Base-by-base conservation (phyloP, 2,329 filamentous ascomycete species). In the Westerdykella ornata region DNA sequence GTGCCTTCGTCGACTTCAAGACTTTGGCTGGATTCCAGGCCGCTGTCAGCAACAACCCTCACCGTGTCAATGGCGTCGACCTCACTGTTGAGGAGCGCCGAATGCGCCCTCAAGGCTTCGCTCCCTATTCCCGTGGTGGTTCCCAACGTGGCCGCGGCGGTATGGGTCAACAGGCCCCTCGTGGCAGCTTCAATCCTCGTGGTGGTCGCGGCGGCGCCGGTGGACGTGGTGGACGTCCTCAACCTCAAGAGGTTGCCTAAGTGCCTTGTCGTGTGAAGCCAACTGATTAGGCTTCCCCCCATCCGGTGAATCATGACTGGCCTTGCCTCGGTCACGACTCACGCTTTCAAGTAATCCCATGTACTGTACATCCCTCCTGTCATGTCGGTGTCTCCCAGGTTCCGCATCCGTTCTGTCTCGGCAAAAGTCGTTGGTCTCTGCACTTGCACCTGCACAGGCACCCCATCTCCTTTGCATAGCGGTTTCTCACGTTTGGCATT, bases 1-100 rank as follows among this genome's bases (percentile, higher is more conserved):
- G 88, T 61, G 92, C 92, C 18, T 97, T 97, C 62, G 87, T 96
- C 45, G 92, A 98, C 67, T 98, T 92, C 68, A 84, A 82, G 61
- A 85, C 83, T 35, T 64, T 80, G 16, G 81, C 88, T 41, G 88
- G 81, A 35, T 96, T 94, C 70, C 78, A 87, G 65, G 84, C 85
- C 48, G 92, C 92, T 33, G 76, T 87, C 29, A 78, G 78, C 46
- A 84, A 83, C 54, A 97, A 94, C 71, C 90, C 90, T 28, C 88
- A 94, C 70, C 77, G 78, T 34, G 79, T 98, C 49, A 86, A 84
- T 56, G 84, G 81, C 53, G 84, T 95, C 67, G 82, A 80, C 58
- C 84, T 98, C 56, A 75, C 80, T 47, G 85, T 98, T 42, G 92
- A 97, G 71, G 86, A 90, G 64, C 88, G 92, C 49, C 87, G 88